phyloP scores from a whole-genome alignment of 2,329 filamentous ascomycete genomes.

The Escovopsis sp. region DNA sequence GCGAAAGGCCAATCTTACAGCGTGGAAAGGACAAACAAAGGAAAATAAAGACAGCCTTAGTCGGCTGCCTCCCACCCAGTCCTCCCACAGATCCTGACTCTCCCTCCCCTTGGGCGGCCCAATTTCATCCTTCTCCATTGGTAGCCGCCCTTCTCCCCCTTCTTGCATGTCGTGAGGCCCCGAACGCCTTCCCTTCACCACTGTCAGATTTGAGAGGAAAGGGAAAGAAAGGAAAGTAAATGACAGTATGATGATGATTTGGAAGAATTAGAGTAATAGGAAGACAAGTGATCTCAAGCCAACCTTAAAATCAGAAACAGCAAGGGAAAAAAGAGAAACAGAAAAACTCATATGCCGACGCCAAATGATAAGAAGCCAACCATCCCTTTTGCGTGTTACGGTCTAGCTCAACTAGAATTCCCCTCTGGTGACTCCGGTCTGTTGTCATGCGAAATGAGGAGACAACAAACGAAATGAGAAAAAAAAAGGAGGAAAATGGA shows the following conservation, averaged over 20 bases:
- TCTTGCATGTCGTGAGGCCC: not conserved
- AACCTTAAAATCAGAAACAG: not conserved
- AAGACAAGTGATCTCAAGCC: not conserved
- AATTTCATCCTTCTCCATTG: too few relatives aligned
- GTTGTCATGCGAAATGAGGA: not conserved
- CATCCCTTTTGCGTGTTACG: not conserved
- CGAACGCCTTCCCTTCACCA: conserved; percentile 1
- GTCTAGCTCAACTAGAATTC: not conserved
- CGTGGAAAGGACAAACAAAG: not conserved
- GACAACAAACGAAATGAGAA: not conserved
- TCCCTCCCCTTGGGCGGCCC: not conserved
- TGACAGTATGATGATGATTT: not conserved
- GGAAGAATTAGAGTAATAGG: not conserved
- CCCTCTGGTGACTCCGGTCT: not conserved
- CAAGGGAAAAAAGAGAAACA: not conserved
- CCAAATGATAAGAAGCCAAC: conserved; percentile 4
- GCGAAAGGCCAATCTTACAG: not conserved
- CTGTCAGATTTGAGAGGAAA: not conserved
- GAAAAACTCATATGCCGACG: conserved; percentile 6
- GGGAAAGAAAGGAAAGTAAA: not conserved
- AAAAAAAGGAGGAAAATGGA: not conserved
- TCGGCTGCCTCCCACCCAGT: not conserved
- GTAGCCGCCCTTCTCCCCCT: not conserved
- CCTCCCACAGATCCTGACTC: not conserved
- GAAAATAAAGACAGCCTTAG: too few relatives aligned